Base-by-base conservation (phyloP, 1,284 basidiomycete genomes). In the Papiliotrema terrestris region DNA sequence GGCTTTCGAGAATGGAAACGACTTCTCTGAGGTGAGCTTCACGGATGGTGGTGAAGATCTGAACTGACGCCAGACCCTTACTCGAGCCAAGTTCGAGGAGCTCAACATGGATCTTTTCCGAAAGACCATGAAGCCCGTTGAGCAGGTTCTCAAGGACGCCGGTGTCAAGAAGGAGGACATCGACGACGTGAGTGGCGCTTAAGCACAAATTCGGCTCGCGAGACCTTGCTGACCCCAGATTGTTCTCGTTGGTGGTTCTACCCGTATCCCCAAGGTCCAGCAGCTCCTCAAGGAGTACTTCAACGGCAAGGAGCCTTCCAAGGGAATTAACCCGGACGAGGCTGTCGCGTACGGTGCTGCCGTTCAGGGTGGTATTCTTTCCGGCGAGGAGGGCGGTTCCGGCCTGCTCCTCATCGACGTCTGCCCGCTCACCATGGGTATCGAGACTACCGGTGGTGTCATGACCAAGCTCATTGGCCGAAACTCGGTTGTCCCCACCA, bases 111-210 rank as follows among this genome's bases (percentile, higher is more conserved):
- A 98, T 72, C 86, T 98, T 50, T 98, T 98, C 89, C 85, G 92
- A 71, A 94, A 94, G 85, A 98, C 95, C 44, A 92, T 98, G 90
- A 95, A 94, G 83, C 95, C 95, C 65, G 95, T 98, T 64, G 93
- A 97, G 80, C 93, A 97, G 79, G 95, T 98, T 36, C 83, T 98
- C 71, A 97, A 97, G 86, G 95, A 98, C 73, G 88, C 95, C 62
- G 88, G 88, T 69, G 87, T 98, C 74, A 95, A 94, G 85, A 98
- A 98, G 85, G 92, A 97, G 67, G 90, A 94, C 68, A 80, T 98
- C 58, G 86, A 96, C 71, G 95, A 98, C 80, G 88, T 88, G 58
- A 68, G 72, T 72, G 19, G 17, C 17, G 3, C 26, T 25, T 22
- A 8, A 15, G 2, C 29, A 32, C 6, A 22, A 38, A 15, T 17